These are phyloP conservation scores for Echinosophora koreensis DNA, from an alignment of 306 rosid genomes.

Conservation along the genomic window DNA sequence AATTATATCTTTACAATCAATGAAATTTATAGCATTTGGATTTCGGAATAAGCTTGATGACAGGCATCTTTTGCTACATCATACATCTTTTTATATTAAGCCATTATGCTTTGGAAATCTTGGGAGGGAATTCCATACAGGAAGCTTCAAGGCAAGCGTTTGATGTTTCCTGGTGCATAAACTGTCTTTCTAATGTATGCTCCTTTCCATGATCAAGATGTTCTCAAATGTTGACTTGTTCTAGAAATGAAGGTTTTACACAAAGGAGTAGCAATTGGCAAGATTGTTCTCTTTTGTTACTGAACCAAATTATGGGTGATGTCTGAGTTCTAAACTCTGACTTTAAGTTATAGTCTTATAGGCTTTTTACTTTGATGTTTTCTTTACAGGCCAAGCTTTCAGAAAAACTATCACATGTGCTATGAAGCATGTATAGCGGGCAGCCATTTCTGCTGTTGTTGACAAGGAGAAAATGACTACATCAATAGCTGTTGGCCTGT, in stretches of 20 bases:
- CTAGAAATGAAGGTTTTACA: neutral
- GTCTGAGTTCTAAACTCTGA: neutral
- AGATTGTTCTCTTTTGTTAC: neutral
- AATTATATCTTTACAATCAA: conserved; percentile 26
- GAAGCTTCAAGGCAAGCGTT: neutral
- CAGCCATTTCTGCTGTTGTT: conserved; percentile 80
- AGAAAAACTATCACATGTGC: conserved; percentile 92
- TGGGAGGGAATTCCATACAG: neutral
- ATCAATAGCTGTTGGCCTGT: conserved; percentile 84
- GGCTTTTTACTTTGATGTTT: too few relatives aligned
- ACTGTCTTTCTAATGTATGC: too few relatives aligned
- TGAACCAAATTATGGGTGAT: too few relatives aligned
- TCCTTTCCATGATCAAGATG: conserved; percentile 5
- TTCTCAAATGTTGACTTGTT: neutral
- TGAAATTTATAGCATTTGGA: conserved; percentile 30
- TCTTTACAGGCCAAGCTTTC: conserved; percentile 91
- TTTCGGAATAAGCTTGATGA: conserved; percentile 29
- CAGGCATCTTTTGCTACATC: neutral
- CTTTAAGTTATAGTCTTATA: too few relatives aligned
- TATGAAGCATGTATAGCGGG: conserved; percentile 93
- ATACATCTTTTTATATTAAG: conserved; percentile 10
- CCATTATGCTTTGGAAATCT: neutral
- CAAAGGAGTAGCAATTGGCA: neutral
- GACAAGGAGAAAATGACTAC: conserved; percentile 73
- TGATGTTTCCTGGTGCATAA: neutral